Conservation (phyloP, 2,329 filamentous ascomycete species). For the Botrytis squamosa region DNA sequence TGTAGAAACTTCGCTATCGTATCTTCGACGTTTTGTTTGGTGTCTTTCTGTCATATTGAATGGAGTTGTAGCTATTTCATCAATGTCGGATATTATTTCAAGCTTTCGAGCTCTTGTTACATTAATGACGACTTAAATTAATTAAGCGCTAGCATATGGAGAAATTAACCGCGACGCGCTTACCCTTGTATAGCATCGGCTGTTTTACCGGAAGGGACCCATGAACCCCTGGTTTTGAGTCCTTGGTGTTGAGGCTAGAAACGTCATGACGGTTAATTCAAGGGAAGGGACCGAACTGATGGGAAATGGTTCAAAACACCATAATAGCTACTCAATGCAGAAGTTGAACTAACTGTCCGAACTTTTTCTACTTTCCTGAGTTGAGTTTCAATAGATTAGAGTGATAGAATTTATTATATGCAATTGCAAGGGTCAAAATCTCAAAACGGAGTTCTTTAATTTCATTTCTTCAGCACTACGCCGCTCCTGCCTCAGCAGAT, state of each 20-base stretch:
- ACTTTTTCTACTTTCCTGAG: background rate
- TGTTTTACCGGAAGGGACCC: background rate
- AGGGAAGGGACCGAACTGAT: background rate
- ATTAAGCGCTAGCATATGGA: background rate
- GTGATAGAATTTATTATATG: background rate
- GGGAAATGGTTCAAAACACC: background rate
- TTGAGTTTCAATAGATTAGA: background rate
- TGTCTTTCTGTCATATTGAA: constrained; percentile 21
- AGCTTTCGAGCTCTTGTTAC: constrained; percentile 2
- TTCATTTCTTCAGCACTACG: background rate
- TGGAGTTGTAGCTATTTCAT: constrained; percentile 27
- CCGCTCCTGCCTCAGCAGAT: background rate
- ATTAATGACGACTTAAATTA: constrained; percentile 3
- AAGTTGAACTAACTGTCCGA: background rate
- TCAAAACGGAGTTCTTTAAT: background rate
- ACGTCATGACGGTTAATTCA: constrained; percentile 5
- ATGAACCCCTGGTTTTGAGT: background rate
- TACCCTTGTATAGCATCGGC: background rate
- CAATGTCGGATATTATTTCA: constrained; percentile 34
- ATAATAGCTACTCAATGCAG: background rate
- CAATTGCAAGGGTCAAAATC: background rate
- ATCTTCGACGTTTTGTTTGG: constrained; percentile 35
- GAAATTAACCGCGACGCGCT: background rate
- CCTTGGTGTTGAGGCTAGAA: background rate
- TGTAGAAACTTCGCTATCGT: constrained; percentile 44